A percentile compares a stretch with the other conserved stretches of the same genome.
Evolutionary conservation across 495 filamentous ascomycete genomes (phyloP).

Genomic region (Hypoxylon cercidicola): DNA sequence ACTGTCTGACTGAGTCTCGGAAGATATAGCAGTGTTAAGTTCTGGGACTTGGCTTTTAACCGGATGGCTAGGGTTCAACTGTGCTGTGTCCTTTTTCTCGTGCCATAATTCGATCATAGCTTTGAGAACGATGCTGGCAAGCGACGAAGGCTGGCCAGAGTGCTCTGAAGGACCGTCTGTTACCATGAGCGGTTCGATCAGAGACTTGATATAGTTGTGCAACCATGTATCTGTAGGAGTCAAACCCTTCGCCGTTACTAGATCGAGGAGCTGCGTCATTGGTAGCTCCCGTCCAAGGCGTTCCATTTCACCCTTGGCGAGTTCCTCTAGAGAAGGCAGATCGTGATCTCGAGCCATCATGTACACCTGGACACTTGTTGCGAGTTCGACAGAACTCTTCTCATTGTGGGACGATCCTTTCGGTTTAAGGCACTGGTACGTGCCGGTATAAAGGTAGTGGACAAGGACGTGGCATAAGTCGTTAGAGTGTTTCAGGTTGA

Average conservation of each 20-base stretch:
- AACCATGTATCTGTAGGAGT: slow-evolving; percentile 21
- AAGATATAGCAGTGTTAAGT: background rate
- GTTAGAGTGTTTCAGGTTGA: slow-evolving; percentile 24
- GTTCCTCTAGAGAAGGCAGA: slow-evolving; percentile 11
- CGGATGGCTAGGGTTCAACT: background rate
- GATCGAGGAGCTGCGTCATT: slow-evolving; percentile 20
- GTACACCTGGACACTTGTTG: slow-evolving; percentile 24
- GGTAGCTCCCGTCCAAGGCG: slow-evolving; percentile 14
- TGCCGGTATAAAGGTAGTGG: slow-evolving; percentile 41
- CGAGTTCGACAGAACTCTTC: slow-evolving; percentile 25
- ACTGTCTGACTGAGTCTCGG: too few species aligned
- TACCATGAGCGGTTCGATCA: slow-evolving; percentile 5
- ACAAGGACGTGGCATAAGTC: slow-evolving; percentile 45
- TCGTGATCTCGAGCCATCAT: slow-evolving; percentile 15
- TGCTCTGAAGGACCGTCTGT: background rate
- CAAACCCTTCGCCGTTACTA: slow-evolving; percentile 4
- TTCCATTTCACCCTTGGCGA: slow-evolving; percentile 29
- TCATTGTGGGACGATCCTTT: slow-evolving; percentile 7
- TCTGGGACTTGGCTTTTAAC: background rate
- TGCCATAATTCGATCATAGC: slow-evolving; percentile 12
- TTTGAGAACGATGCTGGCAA: slow-evolving; percentile 15
- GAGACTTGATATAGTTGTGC: slow-evolving; percentile 20
- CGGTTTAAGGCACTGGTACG: slow-evolving; percentile 27
- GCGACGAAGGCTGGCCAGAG: slow-evolving; percentile 3
- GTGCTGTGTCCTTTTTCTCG: slow-evolving; percentile 1